Base-by-base conservation (phyloP, 2,329 filamentous ascomycete species). In the Sporothrix inflata region DNA sequence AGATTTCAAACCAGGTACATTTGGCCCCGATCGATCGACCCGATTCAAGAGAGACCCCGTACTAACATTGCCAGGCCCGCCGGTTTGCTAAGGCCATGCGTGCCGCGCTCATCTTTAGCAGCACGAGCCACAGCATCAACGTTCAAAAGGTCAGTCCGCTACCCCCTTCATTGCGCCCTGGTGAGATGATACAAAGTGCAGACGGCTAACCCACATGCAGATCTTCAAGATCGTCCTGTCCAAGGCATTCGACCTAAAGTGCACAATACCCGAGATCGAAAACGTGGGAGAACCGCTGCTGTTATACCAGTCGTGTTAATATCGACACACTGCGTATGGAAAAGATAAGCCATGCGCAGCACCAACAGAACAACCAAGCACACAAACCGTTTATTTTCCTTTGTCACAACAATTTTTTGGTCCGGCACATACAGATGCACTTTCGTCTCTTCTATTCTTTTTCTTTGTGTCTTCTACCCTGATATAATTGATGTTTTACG, bases 151-250 rank as follows among this genome's bases (percentile, higher is more conserved):
- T 97, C 80, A 65, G 82, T 74, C 30, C 55, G 11, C 30, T 5
- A 9, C 11, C 19, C 42, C 11, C 45, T 42, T 42, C 24, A 16
- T 30, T 34, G 11, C 55, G 51, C 66, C 12, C 42, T 9, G 16
- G 34, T 27, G n/a, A n/a, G n/a, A 21, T 24, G 21, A 53, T 21
- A n/a, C 40, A 24, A 24, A 9, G 53, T 30, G 1, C 53, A 57
- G 53, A 8, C 4, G 2, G 16, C 45, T 60, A 66, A 74, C 74
- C 42, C 2, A 40, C 47, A 73, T 67, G 72, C 78, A 98, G 95
- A 99, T 99, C 79, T 99, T 99, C 89, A 99, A 99, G 83, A 99
- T 99, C 78, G 96, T 99, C 72, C 88, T 99, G 30, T 97, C 95
- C 75, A 99, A 99, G 84, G 96, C 96, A 1, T 99, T 99, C 80